These are phyloP conservation scores for Crithidia mellificae DNA, from an alignment of 208 protist genomes.

Conservation along the genomic window DNA sequence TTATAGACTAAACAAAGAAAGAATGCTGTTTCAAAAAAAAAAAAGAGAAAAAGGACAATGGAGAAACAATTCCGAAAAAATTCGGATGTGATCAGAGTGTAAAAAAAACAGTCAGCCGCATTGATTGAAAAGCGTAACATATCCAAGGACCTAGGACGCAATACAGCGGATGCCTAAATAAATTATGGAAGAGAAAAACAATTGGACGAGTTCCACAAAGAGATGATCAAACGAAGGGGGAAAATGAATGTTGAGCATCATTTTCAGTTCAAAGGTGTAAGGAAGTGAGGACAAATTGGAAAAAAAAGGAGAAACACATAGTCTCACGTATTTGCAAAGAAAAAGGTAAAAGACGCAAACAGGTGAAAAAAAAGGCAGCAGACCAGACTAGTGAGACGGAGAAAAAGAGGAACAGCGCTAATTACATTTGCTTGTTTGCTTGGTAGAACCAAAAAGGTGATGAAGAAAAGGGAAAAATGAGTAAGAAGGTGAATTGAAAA, in stretches of 20 bases:
- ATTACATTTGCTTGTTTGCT: too few relatives aligned
- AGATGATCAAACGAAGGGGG: not conserved
- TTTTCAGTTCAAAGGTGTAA: not conserved
- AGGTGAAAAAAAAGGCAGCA: not conserved
- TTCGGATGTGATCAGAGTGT: too few relatives aligned
- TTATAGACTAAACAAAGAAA: too few relatives aligned
- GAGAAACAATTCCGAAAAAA: not conserved
- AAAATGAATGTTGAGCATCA: not conserved
- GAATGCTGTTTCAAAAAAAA: not conserved
- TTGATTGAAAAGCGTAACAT: too few relatives aligned
- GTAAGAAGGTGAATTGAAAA: too few relatives aligned
- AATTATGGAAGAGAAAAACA: not conserved
- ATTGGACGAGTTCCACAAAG: not conserved
- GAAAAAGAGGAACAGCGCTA: slow-evolving; percentile 3
- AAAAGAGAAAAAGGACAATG: slow-evolving; percentile 10
- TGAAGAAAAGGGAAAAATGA: too few relatives aligned
- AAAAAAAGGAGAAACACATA: not conserved
- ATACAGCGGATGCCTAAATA: too few relatives aligned
- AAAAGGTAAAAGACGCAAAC: not conserved
- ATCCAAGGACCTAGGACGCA: too few relatives aligned
- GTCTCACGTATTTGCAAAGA: not conserved
- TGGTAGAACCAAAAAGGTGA: too few relatives aligned
- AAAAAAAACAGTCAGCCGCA: too few relatives aligned
- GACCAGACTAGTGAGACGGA: not conserved
- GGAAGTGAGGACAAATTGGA: not conserved